These are phyloP conservation scores for Bruguiera hainesii DNA, from an alignment of 441 rosid species.

Conservation along the genomic window DNA sequence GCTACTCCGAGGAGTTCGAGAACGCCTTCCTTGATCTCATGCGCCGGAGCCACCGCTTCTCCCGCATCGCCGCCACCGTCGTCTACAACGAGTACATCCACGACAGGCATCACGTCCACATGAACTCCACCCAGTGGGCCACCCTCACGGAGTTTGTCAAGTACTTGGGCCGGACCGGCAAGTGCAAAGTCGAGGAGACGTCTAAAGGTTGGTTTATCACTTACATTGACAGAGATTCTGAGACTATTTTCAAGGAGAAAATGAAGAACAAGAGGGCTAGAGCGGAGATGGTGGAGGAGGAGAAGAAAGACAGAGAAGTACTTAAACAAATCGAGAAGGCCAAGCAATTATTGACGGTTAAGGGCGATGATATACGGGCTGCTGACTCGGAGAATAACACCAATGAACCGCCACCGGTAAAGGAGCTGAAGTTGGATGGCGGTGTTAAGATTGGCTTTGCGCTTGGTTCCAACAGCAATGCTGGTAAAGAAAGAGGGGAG, in stretches of 20 bases:
- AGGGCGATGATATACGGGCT: not conserved
- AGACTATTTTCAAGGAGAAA: conserved; percentile 79
- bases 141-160: conserved; percentile 86
- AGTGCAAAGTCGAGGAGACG: conserved; percentile 93
- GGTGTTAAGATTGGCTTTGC: conserved; percentile 73
- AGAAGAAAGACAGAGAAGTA: conserved; percentile 83
- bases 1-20: conserved; percentile 91
- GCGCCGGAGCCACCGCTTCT: conserved; percentile 78
- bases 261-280: conserved; percentile 75
- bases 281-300: conserved; percentile 81
- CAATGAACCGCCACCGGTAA: conserved; percentile 11
- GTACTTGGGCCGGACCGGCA: conserved; percentile 71
- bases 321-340: conserved; percentile 82
- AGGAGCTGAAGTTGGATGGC: conserved; percentile 46
- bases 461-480: conserved; percentile 33
- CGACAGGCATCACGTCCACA: conserved; percentile 83
- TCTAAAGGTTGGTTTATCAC: conserved; percentile 98
- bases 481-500: conserved; percentile 49
- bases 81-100: conserved; percentile 89
- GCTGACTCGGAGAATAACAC: conserved; percentile 17
- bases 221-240: conserved; percentile 81
- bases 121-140: conserved; percentile 92
- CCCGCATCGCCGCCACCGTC: conserved; percentile 88
- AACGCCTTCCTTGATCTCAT: conserved; percentile 64
- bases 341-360: conserved; percentile 28